A percentile compares a stretch with the other conserved stretches of the same genome.
Conservation (phyloP, 129 eudicot species). For the Artemisia tridentata region DNA sequence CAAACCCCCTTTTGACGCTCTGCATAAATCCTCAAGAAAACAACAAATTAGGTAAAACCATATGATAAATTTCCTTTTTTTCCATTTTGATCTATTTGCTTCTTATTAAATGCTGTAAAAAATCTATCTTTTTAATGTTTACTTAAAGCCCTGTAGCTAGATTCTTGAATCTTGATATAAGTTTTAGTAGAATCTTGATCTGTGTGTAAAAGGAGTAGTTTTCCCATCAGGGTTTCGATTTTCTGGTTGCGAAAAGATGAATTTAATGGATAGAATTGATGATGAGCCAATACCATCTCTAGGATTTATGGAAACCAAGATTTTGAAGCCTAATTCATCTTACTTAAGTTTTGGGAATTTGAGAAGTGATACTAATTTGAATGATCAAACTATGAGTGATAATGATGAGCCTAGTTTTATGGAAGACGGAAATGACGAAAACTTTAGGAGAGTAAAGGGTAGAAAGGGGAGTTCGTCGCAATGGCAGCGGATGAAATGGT, state of each 20-base stretch:
- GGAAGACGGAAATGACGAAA: conserved; percentile 42
- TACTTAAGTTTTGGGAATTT: conserved; percentile 46
- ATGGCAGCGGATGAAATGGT: conserved; percentile 86
- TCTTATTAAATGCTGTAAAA: no score
- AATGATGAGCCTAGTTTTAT: conserved; percentile 54
- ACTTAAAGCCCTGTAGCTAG: no score
- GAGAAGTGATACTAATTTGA: conserved; percentile 20
- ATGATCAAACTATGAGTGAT: conserved; percentile 43
- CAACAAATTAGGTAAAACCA: no score
- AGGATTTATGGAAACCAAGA: conserved; percentile 44
- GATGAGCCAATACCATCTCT: conserved; percentile 32
- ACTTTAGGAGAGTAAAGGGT: conserved; percentile 23
- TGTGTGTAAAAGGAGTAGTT: no score
- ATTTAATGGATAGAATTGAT: conserved; percentile 23
- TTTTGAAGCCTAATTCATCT: conserved; percentile 31
- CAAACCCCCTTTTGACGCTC: no score
- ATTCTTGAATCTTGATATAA: no score
- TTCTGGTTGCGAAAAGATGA: conserved; percentile 5
- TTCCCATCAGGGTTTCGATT: no score
- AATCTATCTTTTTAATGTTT: no score
- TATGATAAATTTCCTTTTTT: no score
- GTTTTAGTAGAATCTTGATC: no score
- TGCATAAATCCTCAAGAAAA: no score
- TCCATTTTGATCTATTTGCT: no score
- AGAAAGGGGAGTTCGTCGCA: conserved; percentile 38